Evolutionary conservation across 1,284 basidiomycete genomes (phyloP).

Genomic region (Puccinia coronata): DNA sequence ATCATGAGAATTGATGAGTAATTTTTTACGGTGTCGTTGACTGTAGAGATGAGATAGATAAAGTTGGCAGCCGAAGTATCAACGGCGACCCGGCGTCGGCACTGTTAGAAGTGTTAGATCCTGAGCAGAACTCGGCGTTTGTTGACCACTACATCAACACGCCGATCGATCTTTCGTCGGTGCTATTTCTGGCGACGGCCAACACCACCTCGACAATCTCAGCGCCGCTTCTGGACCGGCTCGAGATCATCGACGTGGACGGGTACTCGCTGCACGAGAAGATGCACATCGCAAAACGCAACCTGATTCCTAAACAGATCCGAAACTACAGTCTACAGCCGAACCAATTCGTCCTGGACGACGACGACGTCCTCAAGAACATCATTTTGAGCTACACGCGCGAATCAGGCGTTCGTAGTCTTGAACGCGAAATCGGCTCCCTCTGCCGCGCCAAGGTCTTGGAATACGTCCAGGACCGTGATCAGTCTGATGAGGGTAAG

Average conservation of each 20-base stretch:
- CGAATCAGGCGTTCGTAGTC: slow-evolving; percentile 86
- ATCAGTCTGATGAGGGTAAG: slow-evolving; percentile 52
- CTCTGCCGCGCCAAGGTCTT: slow-evolving; percentile 84
- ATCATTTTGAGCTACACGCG: slow-evolving; percentile 77
- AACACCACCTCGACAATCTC: slow-evolving; percentile 61
- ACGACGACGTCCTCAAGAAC: slow-evolving; percentile 71
- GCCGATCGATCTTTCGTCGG: slow-evolving; percentile 56
- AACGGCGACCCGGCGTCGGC: slow-evolving; percentile 61
- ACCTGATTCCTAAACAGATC: slow-evolving; percentile 82
- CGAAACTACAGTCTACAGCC: slow-evolving; percentile 68
- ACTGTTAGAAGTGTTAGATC: slow-evolving; percentile 61
- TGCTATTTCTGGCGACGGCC: slow-evolving; percentile 61
- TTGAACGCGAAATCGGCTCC: slow-evolving; percentile 82
- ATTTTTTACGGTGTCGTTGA: not conserved
- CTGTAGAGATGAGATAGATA: slow-evolving; percentile 60
- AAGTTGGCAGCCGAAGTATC: slow-evolving; percentile 59
- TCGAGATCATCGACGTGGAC: slow-evolving; percentile 60
- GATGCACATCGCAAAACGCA: slow-evolving; percentile 60
- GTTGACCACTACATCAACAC: slow-evolving; percentile 61
- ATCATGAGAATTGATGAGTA: not conserved
- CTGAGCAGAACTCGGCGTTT: slow-evolving; percentile 61
- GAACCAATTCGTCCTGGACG: slow-evolving; percentile 64
- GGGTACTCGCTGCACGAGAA: slow-evolving; percentile 61
- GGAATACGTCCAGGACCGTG: slow-evolving; percentile 76
- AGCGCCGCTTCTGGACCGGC: slow-evolving; percentile 60